phyloP scores from a whole-genome alignment of 345 rosid species.

The Mallotus nudiflorus region DNA sequence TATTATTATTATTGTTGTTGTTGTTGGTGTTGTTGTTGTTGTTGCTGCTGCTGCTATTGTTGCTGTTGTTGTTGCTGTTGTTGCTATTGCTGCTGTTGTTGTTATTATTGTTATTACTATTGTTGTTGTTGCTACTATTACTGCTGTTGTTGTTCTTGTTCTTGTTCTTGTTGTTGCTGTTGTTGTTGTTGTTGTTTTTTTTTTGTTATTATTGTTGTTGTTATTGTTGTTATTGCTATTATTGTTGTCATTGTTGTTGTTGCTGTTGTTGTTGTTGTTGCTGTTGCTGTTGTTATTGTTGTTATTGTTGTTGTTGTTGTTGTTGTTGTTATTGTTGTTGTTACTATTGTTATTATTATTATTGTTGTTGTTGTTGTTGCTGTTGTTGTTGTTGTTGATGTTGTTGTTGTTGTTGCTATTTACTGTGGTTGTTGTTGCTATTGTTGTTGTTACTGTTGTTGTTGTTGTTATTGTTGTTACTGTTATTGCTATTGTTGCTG shows the following conservation, averaged over 20 bases:
- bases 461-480: neutral
- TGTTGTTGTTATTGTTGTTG: slow-evolving; percentile 6
- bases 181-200: neutral
- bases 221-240: neutral
- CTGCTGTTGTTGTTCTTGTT: neutral
- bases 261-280: neutral
- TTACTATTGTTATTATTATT: neutral
- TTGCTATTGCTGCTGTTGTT: neutral
- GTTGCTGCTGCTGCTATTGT: neutral
- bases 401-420: slow-evolving; percentile 5
- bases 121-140: neutral
- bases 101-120: neutral
- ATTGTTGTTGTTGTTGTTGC: slow-evolving; percentile 6
- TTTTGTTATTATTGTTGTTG: neutral
- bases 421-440: neutral
- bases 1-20: neutral
- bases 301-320: slow-evolving; percentile 11
- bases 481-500: neutral
- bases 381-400: slow-evolving; percentile 6
- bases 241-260: neutral
- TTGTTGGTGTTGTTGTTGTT: neutral
- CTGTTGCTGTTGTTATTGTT: neutral
- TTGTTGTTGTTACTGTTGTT: slow-evolving; percentile 4
- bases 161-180: neutral
- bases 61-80: neutral